A percentile compares a stretch with the other conserved stretches of the same genome.
Conservation (phyloP, 768 basidiomycete genomes). For the Holtermanniella nyarrowii region DNA sequence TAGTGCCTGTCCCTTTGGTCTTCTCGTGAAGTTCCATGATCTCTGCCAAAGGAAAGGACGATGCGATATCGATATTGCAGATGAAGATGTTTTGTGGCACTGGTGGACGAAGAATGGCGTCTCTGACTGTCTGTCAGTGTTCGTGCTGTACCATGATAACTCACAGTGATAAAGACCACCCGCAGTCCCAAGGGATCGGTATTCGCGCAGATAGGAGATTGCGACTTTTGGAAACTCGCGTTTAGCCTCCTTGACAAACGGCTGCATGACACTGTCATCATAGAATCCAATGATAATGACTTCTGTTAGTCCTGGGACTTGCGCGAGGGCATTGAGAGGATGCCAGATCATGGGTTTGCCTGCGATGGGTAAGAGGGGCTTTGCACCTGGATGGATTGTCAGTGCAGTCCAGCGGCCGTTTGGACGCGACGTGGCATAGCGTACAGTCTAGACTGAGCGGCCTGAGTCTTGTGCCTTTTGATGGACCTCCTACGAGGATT, state of each 20-base stretch:
- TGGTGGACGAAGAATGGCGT: slow-evolving; percentile 39
- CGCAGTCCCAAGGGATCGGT: slow-evolving; percentile 43
- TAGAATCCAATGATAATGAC: slow-evolving; percentile 44
- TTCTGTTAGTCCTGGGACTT: slow-evolving; percentile 40
- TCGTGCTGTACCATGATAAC: slow-evolving; percentile 1
- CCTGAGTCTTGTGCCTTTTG: slow-evolving; percentile 41
- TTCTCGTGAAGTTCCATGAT: slow-evolving; percentile 41
- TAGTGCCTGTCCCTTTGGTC: slow-evolving; percentile 44
- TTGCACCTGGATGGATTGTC: slow-evolving; percentile 34
- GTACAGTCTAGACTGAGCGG: slow-evolving; percentile 38
- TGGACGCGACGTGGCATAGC: too few relatives aligned
- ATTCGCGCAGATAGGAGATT: slow-evolving; percentile 45
- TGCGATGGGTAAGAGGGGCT: slow-evolving; percentile 44
- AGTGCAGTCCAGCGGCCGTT: neutral
- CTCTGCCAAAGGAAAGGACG: slow-evolving; percentile 40
- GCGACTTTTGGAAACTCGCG: slow-evolving; percentile 44
- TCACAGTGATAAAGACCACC: slow-evolving; percentile 42
- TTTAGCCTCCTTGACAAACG: slow-evolving; percentile 43
- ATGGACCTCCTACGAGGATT: slow-evolving; percentile 41
- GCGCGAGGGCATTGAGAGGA: slow-evolving; percentile 42
- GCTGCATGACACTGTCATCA: slow-evolving; percentile 42
- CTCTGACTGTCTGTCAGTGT: slow-evolving; percentile 33
- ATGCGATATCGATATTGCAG: slow-evolving; percentile 45
- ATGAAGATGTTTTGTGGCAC: slow-evolving; percentile 44
- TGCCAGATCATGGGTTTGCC: slow-evolving; percentile 46